Base-by-base conservation (phyloP, 345 rosid species). In the Fremontodendron californicum region DNA sequence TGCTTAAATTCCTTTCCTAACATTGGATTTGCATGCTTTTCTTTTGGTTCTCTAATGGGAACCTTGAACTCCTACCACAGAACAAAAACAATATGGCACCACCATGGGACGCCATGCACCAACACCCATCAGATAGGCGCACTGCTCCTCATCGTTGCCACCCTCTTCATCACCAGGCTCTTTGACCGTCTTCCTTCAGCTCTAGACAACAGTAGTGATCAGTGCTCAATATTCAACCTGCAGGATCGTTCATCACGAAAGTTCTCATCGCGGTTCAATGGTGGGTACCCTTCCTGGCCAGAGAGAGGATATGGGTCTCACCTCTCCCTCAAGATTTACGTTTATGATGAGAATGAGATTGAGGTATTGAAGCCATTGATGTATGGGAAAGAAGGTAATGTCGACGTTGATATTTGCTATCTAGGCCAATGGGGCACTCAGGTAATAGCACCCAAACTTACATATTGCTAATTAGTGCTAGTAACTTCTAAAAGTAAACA, bases 361-460 rank as follows among this genome's bases (percentile, higher is more conserved):
- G 81, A 80, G 16, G 87, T 81, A 23, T 76, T 86, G 79, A 80
- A 77, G 43, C 73, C 77, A 60, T 77, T 86, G 55, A 69, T 86
- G 85, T 74, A 77, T 19, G 89, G 89, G 25, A 77, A 74, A 37
- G 87, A 77, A 29, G 80, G 78, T 3, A 35, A 64, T 21, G 77
- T 86, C 35, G 49, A 85, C 19, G 77, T 82, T 35, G 70, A 71
- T 5, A 75, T 74, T 60, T 84, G 89, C 73, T 73, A 77, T 62
- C 68, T 68, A 57, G 87, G 87, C 70, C 86, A 79, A 54, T 84
- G 87, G 86, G 89, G 89, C 70, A 79, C 85, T 63, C 85, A 75
- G 78, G 78, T 75, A 65, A 46, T 19, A 8, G 23, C 27, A 65
- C 0, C 35, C 55, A 6, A 64, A 31, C 4, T 3, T 19, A 2